Base-by-base conservation (phyloP, 1,284 basidiomycete species). In the Puccinia hordei region DNA sequence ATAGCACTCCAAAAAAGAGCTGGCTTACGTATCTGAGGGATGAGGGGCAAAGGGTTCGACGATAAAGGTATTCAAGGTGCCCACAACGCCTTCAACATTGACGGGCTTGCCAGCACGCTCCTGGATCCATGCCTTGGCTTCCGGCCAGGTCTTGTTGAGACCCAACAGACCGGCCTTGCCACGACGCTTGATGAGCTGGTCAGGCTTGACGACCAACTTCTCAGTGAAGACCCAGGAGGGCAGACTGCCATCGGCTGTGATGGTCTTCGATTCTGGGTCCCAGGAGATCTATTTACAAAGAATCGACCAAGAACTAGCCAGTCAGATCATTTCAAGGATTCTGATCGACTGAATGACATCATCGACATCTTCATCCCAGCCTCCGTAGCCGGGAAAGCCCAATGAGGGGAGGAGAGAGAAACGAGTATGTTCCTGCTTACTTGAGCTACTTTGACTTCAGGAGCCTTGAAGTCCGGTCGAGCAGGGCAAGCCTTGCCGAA, bases 171-270 rank as follows among this genome's bases (percentile, higher is more conserved):
- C 96, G 44, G 95, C 94, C 90, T 99, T 99, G 84, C 97, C 97
- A 84, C 97, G 92, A 84, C 96, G 93, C 89, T 99, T 99, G 90
- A 99, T 98, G 86, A 99, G 92, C 88, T 98, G 95, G 88, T 99
- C 97, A 57, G 85, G 85, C 83, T 86, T 86, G 72, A 85, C 85
- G 55, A 86, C 85, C 74, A 86, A 83, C 83, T 85, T 85, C 81
- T 83, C 82, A 22, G 63, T 83, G 77, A 83, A 82, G 38, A 98
- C 93, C 95, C 95, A 94, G 82, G 89, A 87, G 66, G 92, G 92
- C 81, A 94, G 89, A 84, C 90, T 88, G 73, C 87, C 88, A 82
- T 92, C 92, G 79, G 93, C 90, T 55, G 92, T 93, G 88, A 97
- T 91, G 44, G 90, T 87, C 85, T 92, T 90, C 33, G 93, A 92